A percentile compares a stretch with the other conserved stretches of the same genome.
Conservation (phyloP, 805 yeast species). For the Candida vartiovaarae region DNA sequence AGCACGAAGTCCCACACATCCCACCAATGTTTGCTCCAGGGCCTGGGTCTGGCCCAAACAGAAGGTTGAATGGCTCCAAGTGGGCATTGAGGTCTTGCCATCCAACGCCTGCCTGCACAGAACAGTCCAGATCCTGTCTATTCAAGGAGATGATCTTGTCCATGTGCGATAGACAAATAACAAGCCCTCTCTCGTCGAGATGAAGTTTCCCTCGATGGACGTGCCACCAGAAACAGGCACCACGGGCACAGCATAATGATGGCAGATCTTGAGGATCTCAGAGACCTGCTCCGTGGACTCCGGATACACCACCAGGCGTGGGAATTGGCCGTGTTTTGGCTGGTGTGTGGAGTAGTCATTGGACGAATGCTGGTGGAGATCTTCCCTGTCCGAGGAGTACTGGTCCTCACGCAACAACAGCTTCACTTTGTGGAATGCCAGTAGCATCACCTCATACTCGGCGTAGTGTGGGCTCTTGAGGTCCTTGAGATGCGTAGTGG, state of each 20-base stretch:
- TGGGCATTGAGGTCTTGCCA: conserved; percentile 62
- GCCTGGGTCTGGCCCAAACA: conserved; percentile 73
- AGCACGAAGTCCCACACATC: conserved; percentile 69
- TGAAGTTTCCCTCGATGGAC: conserved; percentile 59
- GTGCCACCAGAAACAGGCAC: conserved; percentile 60
- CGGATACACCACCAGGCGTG: conserved; percentile 45
- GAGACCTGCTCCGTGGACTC: conserved; percentile 50
- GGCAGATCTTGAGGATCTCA: conserved; percentile 43
- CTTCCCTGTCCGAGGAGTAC: conserved; percentile 24
- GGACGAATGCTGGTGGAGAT: conserved; percentile 37
- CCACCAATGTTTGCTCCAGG: conserved; percentile 78
- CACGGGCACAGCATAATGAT: conserved; percentile 47
- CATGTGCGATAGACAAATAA: conserved; percentile 57
- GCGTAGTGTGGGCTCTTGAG: conserved; percentile 14
- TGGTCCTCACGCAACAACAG: conserved; percentile 8
- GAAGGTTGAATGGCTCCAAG: conserved; percentile 36
- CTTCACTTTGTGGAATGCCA: conserved; percentile 12
- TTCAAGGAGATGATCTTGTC: conserved; percentile 47
- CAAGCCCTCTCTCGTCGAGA: conserved; percentile 55
- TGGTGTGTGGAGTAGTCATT: conserved; percentile 44
- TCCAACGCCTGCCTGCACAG: conserved; percentile 69
- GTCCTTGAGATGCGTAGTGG: conserved; percentile 14
- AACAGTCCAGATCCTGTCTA: conserved; percentile 57
- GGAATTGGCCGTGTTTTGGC: conserved; percentile 34
- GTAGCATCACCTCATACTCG: conserved; percentile 3